phyloP scores from a whole-genome alignment of 192 early-diverging fungal genomes.

The Linnemannia exigua region DNA sequence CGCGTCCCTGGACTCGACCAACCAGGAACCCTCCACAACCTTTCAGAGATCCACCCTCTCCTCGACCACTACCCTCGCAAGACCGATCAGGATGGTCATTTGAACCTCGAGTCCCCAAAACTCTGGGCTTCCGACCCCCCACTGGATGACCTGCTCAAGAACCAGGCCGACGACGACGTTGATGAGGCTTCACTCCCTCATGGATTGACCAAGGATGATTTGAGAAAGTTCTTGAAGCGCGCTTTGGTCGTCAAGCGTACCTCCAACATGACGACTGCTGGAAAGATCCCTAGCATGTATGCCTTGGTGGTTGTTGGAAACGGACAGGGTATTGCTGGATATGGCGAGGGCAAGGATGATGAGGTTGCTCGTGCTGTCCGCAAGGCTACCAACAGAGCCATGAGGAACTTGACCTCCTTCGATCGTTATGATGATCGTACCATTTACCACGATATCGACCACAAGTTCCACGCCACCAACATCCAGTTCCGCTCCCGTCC shows the following conservation, averaged over 20 bases:
- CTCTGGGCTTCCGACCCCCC: constrained; percentile 48
- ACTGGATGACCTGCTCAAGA: constrained; percentile 54
- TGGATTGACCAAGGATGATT: constrained; percentile 67
- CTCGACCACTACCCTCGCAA: constrained; percentile 54
- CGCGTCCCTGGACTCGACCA: constrained; percentile 34
- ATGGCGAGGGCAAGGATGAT: constrained; percentile 90
- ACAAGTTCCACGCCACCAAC: constrained; percentile 92
- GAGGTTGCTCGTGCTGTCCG: constrained; percentile 84
- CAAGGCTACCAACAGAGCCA: constrained; percentile 90
- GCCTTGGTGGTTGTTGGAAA: constrained; percentile 97
- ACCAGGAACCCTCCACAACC: constrained; percentile 34
- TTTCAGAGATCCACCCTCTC: constrained; percentile 50
- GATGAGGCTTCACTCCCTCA: constrained; percentile 54
- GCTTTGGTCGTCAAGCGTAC: constrained; percentile 81
- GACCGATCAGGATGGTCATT: constrained; percentile 27
- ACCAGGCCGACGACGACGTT: constrained; percentile 47
- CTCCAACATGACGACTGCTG: constrained; percentile 84
- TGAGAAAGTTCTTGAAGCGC: constrained; percentile 74
- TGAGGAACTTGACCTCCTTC: constrained; percentile 88
- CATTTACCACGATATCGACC: constrained; percentile 86
- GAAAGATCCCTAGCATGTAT: constrained; percentile 86
- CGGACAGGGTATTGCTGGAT: constrained; percentile 91
- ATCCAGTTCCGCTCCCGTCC: constrained; percentile 86
- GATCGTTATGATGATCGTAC: constrained; percentile 96
- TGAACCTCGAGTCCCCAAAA: constrained; percentile 28